These are phyloP conservation scores for Salicornia ramosissima DNA, from an alignment of 148 eudicot species.

Conservation along the genomic window DNA sequence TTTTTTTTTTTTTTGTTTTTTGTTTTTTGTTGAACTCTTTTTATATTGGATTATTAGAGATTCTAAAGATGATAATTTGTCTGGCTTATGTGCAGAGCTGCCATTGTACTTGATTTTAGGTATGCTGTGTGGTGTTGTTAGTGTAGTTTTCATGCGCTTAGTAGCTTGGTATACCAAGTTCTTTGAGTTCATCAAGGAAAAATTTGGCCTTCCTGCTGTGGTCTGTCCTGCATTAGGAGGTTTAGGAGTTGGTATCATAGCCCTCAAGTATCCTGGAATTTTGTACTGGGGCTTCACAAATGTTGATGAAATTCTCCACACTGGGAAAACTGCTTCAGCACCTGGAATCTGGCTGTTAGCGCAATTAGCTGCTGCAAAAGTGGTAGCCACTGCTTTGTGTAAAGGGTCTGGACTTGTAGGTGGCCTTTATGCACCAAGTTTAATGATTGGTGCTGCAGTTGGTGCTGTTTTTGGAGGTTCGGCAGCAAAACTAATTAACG, in stretches of 20 bases:
- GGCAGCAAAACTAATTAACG: conserved; percentile 74
- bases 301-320: conserved; percentile 91
- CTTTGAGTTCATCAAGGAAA: conserved; percentile 78
- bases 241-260: conserved; percentile 93
- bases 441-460: conserved; percentile 98
- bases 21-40: background rate
- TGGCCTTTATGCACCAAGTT: conserved; percentile 93
- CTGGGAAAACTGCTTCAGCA: conserved; percentile 87
- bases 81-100: conserved; percentile 57
- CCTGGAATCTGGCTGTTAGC: conserved; percentile 94
- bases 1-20: background rate
- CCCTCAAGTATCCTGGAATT: conserved; percentile 86
- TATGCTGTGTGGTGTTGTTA: conserved; percentile 91
- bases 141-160: conserved; percentile 73
- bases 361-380: conserved; percentile 90
- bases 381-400: conserved; percentile 88
- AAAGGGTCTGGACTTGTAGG: conserved; percentile 97
- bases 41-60: conserved; percentile 7
- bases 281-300: conserved; percentile 96
- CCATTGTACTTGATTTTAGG: conserved; percentile 92
- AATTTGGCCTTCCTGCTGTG: conserved; percentile 64
- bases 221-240: conserved; percentile 95
- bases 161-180: conserved; percentile 62
- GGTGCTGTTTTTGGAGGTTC: conserved; percentile 96
- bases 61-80: conserved; percentile 13